Evolutionary conservation across 179 eudicot species (phyloP), one percentile per base, ranked within the genome.

Genomic region (Heliamphora pulchella): DNA sequence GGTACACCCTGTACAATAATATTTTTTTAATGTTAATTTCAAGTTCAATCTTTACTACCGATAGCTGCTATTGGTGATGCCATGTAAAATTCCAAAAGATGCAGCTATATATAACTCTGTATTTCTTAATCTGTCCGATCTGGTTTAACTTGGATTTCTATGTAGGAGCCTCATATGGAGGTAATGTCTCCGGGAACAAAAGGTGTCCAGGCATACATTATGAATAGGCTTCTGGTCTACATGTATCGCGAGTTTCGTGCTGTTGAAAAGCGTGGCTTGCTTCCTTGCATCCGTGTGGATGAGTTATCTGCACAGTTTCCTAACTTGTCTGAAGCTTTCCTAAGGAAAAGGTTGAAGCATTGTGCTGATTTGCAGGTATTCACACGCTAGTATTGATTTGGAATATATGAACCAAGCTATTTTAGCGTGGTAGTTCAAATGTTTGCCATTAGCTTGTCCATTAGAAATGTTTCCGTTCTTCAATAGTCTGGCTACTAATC

Each of bases 131-230:
- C 43, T 73, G 71, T 74, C 53, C 79, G 31, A 68, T 71, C 39
- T 78, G 72, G 7, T 64, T 65, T 73, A 5, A 8, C 69, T 39
- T 55, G 64, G 66, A 8, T 48, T 65, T 80, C 31, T 76, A 65
- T 86, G 71, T 82, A 96, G 98, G 99, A 96, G 88, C 99, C 99
- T 79, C 95, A 93, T 80, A 83, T 91, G 84, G 98, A 94, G 82
- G 97, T 94, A 71, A 91, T 95, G 93, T 81, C 97, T 82, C 97
- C 98, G 61, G 90, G 85, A 69, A 86, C 98, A 50, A 94, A 94
- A 87, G 84, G 86, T 77, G 89, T 89, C 74, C 99, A 94, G 88
- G 80, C 83, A 61, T 94, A 89, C 82, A 83, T 87, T 51, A 89
- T 89, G 89, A 92, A 92, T 79, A 91, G 99, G 86, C 92, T 96